phyloP scores from a whole-genome alignment of 2,329 filamentous ascomycete genomes.

The Arthrobotrys pseudoclavata region DNA sequence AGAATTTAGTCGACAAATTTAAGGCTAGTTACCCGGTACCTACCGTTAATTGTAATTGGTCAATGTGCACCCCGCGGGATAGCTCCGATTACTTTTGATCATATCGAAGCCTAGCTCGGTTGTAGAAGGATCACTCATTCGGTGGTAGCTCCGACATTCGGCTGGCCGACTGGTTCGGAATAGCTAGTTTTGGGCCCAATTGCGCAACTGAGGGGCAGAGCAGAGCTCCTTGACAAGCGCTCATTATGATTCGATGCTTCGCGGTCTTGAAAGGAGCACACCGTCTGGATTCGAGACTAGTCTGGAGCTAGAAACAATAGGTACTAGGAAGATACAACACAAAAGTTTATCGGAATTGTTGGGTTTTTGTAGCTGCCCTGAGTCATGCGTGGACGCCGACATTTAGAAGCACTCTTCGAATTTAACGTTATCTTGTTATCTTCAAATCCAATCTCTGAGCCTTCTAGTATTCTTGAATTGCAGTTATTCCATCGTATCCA shows the following conservation, averaged over 20 bases:
- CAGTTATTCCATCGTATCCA: neutral
- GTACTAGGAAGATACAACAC: neutral
- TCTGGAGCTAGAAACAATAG: neutral
- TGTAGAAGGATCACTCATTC: neutral
- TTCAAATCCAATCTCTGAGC: neutral
- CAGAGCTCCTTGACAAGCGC: neutral
- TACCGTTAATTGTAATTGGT: neutral
- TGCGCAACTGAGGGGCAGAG: neutral
- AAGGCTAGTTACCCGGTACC: no score
- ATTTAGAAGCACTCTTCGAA: neutral
- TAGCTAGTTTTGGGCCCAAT: neutral
- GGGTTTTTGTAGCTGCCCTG: neutral
- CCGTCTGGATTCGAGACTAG: neutral
- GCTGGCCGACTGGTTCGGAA: neutral
- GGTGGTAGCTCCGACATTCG: neutral
- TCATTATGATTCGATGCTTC: neutral
- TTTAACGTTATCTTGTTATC: neutral
- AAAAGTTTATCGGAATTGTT: neutral
- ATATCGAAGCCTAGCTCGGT: neutral
- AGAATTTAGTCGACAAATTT: neutral
- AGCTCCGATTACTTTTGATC: neutral
- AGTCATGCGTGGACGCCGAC: slow-evolving; percentile 6
- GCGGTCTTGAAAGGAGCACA: no score
- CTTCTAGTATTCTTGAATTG: neutral
- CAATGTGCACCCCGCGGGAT: neutral